These are phyloP conservation scores for Lineolata rhizophorae DNA, from an alignment of 495 filamentous ascomycete species.

Conservation along the genomic window DNA sequence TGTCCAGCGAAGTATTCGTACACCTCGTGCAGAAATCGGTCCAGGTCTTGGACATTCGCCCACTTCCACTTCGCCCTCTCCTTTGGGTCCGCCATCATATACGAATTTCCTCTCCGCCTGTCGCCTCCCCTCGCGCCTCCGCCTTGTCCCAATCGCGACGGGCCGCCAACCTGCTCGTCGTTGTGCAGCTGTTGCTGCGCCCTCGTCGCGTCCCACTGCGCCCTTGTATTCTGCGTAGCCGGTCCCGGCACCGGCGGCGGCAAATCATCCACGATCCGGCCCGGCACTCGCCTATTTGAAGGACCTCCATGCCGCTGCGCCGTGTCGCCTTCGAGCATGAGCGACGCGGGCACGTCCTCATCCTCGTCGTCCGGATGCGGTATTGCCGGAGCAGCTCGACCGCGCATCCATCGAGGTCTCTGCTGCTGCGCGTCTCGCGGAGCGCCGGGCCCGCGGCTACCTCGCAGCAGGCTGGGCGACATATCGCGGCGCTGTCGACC, in stretches of 20 bases:
- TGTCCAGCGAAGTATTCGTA: slow-evolving; percentile 74
- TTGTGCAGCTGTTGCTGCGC: slow-evolving; percentile 37
- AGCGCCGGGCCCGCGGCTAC: no score
- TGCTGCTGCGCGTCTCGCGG: no score
- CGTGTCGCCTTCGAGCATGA: slow-evolving; percentile 45
- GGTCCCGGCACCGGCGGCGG: slow-evolving; percentile 26
- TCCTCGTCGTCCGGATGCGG: slow-evolving; percentile 37
- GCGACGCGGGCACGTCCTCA: slow-evolving; percentile 78
- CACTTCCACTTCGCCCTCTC: slow-evolving; percentile 87
- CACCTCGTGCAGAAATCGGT: slow-evolving; percentile 75
- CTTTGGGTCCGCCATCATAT: slow-evolving; percentile 39
- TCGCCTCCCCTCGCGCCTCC: no score
- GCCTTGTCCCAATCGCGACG: no score
- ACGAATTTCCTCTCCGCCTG: no score
- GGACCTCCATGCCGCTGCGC: not conserved
- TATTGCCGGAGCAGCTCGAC: no score
- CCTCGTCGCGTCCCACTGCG: slow-evolving; percentile 46
- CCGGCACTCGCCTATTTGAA: not conserved
- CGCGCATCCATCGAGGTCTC: no score
- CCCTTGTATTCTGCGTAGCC: slow-evolving; percentile 27
- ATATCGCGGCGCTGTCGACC: no score
- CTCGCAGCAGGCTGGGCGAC: slow-evolving; percentile 1
- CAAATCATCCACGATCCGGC: not conserved
- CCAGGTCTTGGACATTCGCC: slow-evolving; percentile 81
- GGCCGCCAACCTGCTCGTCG: slow-evolving; percentile 12